A percentile compares a stretch with the other conserved stretches of the same genome.
phyloP scores from a whole-genome alignment of 768 basidiomycete species.

The Amanita molliuscula region DNA sequence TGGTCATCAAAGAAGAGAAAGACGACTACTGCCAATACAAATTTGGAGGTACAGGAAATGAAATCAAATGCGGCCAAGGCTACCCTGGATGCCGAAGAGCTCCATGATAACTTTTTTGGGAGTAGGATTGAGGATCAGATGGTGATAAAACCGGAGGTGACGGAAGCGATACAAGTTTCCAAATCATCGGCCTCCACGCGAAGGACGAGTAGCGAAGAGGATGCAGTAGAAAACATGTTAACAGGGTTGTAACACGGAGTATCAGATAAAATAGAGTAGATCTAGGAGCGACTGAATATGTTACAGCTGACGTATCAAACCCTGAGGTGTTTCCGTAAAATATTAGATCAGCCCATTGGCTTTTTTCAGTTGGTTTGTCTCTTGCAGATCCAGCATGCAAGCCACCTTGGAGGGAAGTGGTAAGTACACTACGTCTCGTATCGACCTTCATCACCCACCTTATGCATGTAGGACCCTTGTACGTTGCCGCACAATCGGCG shows the following conservation, averaged over 20 bases:
- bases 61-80: neutral
- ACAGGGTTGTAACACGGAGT: constrained; percentile 5
- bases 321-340: neutral
- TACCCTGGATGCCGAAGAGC: neutral
- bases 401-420: constrained; percentile 28
- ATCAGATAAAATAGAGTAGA: neutral
- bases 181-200: constrained; percentile 5
- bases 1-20: constrained; percentile 20
- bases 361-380: neutral
- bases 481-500: constrained; percentile 76
- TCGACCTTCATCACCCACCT: neutral
- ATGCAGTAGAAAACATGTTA: constrained; percentile 17
- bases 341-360: neutral
- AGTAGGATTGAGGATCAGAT: neutral
- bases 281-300: neutral
- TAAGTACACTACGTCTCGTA: constrained; percentile 19
- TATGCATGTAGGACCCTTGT: constrained; percentile 43
- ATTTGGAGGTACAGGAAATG: neutral
- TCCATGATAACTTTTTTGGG: neutral
- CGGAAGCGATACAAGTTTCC: constrained; percentile 6
- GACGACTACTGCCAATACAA: neutral
- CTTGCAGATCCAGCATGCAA: constrained; percentile 24
- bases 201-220: constrained; percentile 14
- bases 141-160: constrained; percentile 1
- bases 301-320: neutral